Conservation (phyloP, 805 yeast species). For the Metschnikowia sp. region DNA sequence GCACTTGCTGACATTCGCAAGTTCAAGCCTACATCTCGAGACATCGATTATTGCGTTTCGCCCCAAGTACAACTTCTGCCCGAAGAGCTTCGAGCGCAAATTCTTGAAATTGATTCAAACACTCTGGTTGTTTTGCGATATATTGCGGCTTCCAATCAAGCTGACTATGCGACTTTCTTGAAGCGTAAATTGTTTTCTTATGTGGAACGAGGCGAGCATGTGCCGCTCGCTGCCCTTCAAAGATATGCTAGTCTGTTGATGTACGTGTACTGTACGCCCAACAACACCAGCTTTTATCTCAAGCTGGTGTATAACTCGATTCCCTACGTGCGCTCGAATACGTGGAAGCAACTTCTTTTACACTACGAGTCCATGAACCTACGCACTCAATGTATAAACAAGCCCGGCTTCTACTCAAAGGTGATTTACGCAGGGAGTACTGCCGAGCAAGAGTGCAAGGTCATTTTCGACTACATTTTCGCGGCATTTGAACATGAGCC, state of each 20-base stretch:
- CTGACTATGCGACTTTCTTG: slow-evolving; percentile 27
- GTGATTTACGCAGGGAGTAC: slow-evolving; percentile 22
- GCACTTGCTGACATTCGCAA: slow-evolving; percentile 27
- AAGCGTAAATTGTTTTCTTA: slow-evolving; percentile 24
- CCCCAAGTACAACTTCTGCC: slow-evolving; percentile 3
- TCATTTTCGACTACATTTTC: slow-evolving; percentile 31
- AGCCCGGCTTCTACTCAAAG: slow-evolving; percentile 33
- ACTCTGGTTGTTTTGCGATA: slow-evolving; percentile 30
- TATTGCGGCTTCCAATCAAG: slow-evolving; percentile 36
- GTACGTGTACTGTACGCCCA: slow-evolving; percentile 28
- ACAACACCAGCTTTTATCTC: slow-evolving; percentile 23
- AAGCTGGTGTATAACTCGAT: slow-evolving; percentile 21
- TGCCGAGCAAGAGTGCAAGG: slow-evolving; percentile 24
- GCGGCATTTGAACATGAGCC: slow-evolving; percentile 30
- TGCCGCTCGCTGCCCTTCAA: slow-evolving; percentile 27
- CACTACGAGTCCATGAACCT: slow-evolving; percentile 30
- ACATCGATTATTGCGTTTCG: slow-evolving; percentile 4
- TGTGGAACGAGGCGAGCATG: slow-evolving; percentile 22
- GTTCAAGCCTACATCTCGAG: neutral
- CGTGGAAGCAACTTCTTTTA: slow-evolving; percentile 37
- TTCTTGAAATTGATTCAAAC: slow-evolving; percentile 32
- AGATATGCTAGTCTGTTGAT: slow-evolving; percentile 34
- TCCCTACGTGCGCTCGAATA: slow-evolving; percentile 27
- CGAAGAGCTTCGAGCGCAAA: slow-evolving; percentile 9
- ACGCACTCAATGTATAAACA: slow-evolving; percentile 34